Conservation (phyloP, 1,284 basidiomycete species). For the Psilocybe mexicana region DNA sequence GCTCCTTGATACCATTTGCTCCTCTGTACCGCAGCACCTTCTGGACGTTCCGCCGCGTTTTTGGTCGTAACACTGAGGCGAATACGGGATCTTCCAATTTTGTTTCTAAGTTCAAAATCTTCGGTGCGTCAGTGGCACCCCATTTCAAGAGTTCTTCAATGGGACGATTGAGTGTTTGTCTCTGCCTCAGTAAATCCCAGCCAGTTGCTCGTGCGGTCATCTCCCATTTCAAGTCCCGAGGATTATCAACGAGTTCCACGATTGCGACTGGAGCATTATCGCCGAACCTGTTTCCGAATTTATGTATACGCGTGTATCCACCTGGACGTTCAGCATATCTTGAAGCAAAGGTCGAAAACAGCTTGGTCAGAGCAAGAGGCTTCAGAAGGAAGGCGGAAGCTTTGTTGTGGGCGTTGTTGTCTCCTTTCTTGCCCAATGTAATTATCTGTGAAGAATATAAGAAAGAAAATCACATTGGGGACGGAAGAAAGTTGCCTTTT, state of each 20-base stretch:
- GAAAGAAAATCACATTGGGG: slow-evolving; percentile 1
- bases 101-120: slow-evolving; percentile 51
- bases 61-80: slow-evolving; percentile 50
- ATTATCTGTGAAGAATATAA: slow-evolving; percentile 64
- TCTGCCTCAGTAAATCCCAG: slow-evolving; percentile 69
- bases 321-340: slow-evolving; percentile 87
- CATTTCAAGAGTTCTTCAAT: slow-evolving; percentile 42
- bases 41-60: slow-evolving; percentile 70
- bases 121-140: slow-evolving; percentile 47
- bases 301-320: slow-evolving; percentile 95
- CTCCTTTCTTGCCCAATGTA: slow-evolving; percentile 83
- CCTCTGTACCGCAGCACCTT: slow-evolving; percentile 63
- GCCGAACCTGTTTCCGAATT: slow-evolving; percentile 84
- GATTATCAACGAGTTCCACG: slow-evolving; percentile 93
- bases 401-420: slow-evolving; percentile 59
- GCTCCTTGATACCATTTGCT: slow-evolving; percentile 38
- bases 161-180: slow-evolving; percentile 44
- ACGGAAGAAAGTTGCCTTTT: slow-evolving; percentile 64
- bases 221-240: slow-evolving; percentile 85
- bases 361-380: slow-evolving; percentile 70
- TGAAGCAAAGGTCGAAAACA: slow-evolving; percentile 79
- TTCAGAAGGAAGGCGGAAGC: slow-evolving; percentile 80
- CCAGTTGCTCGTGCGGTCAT: slow-evolving; percentile 84
- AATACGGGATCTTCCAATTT: slow-evolving; percentile 37
- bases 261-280: slow-evolving; percentile 95